Evolutionary conservation across 345 rosid species (phyloP), one percentile per base, ranked within the genome.

Genomic region (Citrus glauca): DNA sequence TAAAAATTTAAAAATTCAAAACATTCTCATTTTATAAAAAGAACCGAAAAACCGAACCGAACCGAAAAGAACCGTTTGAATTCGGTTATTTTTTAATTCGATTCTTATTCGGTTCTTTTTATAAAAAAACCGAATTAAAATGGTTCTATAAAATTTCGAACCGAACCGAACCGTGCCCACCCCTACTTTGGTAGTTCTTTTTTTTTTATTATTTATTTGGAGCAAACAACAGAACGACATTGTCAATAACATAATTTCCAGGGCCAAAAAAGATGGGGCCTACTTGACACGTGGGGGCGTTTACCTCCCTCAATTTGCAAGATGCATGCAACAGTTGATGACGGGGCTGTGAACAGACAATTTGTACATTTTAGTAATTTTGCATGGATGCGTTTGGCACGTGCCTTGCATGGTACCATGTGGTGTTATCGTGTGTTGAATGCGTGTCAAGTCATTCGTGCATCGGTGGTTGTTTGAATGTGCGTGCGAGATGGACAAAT

Each of bases 261-360:
- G 27, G 22, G 62, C 30, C 75, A 37, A 20, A 3, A 65, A 7
- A n/a, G 17, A 55, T 38, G 76, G 61, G 40, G 28, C n/a, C 40
- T 13, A 4, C 2, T 6, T 2, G 50, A 40, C 81, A 83, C 71
- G 78, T 68, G 78, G 79, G 64, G 1, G 50, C 75, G 64, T 65
- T 66, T 74, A 80, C 77, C 64, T 69, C 70, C 53, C 74, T 80
- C 25, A 38, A 45, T 25, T 69, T 55, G 85, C 85, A 72, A 75
- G 83, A 16, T 75, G 60, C 83, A 75, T 79, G 87, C 79, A 72
- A 72, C 20, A 19, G 13, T 30, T 48, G 62, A 28, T 75, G 48
- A 75, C 70, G 61, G 35, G 24, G 16, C 16, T 38, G 27, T 32
- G 75, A 57, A 37, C 20, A 7, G 11, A 73, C 37, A 7, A 5